A percentile compares a stretch with the other conserved stretches of the same genome.
These are phyloP conservation scores for Leccinum griseonigrum DNA, from an alignment of 1,284 basidiomycete species.

Conservation along the genomic window DNA sequence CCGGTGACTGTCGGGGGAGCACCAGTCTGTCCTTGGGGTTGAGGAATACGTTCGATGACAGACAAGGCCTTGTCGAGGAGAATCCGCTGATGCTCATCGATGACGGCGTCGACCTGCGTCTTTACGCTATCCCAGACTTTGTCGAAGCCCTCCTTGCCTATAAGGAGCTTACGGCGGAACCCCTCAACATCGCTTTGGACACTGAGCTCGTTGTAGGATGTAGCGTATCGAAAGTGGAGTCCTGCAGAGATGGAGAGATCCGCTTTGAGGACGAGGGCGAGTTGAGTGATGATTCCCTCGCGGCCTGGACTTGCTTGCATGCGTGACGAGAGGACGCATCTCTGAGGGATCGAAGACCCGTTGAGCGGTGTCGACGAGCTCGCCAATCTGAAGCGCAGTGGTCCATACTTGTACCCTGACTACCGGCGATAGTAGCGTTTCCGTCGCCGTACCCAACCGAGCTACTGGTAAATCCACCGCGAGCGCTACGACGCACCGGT, in stretches of 20 bases:
- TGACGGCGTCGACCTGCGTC: constrained; percentile 85
- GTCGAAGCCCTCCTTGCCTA: constrained; percentile 82
- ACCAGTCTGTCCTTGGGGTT: constrained; percentile 55
- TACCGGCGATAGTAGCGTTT: constrained; percentile 93
- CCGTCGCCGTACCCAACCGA: constrained; percentile 69
- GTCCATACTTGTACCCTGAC: constrained; percentile 98
- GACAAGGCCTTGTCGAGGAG: constrained; percentile 88
- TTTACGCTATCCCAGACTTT: constrained; percentile 95
- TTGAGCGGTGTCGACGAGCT: constrained; percentile 96
- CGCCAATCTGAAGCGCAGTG: constrained; percentile 95
- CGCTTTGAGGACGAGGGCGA: constrained; percentile 88
- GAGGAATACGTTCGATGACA: constrained; percentile 80
- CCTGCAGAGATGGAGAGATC: constrained; percentile 95
- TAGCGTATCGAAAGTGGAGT: constrained; percentile 96
- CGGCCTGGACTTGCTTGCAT: constrained; percentile 92
- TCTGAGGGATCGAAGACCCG: constrained; percentile 91
- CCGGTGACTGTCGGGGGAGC: constrained; percentile 51
- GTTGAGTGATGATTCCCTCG: constrained; percentile 90
- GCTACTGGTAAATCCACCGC: too few species aligned
- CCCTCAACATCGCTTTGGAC: constrained; percentile 89
- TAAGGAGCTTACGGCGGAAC: constrained; percentile 79
- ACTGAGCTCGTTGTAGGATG: constrained; percentile 96
- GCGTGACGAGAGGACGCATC: constrained; percentile 90
- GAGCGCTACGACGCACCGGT: too few species aligned
- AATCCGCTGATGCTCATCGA: constrained; percentile 89